phyloP scores from a whole-genome alignment of 169 alveolate species.

The Besnoitia besnoiti region DNA sequence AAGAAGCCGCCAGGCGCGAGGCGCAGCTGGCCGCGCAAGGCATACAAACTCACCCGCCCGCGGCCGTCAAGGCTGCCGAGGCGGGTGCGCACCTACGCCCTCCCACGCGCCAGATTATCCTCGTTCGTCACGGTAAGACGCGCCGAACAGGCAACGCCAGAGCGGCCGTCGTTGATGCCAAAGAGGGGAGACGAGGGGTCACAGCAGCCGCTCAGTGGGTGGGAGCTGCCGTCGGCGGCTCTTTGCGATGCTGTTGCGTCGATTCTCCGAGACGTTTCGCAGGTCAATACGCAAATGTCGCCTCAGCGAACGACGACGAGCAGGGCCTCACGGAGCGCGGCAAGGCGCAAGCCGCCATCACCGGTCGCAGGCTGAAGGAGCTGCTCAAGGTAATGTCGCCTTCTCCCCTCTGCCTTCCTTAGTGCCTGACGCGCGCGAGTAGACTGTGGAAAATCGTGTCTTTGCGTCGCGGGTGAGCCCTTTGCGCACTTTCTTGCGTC shows the following conservation, averaged over 20 bases:
- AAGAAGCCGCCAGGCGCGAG: neutral
- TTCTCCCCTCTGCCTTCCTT: too few relatives aligned
- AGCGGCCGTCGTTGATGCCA: neutral
- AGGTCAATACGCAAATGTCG: neutral
- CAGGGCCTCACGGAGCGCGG: conserved; percentile 3
- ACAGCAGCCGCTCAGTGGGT: neutral
- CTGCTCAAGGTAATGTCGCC: conserved; percentile 7
- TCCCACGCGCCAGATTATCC: conserved; percentile 7
- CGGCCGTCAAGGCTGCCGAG: neutral
- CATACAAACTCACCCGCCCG: neutral
- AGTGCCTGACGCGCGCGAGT: too few relatives aligned
- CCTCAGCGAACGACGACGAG: neutral
- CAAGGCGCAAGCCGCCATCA: neutral
- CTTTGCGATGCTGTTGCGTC: neutral
- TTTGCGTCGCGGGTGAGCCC: too few relatives aligned
- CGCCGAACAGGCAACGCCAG: neutral
- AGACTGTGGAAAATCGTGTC: too few relatives aligned
- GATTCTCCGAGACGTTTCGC: neutral
- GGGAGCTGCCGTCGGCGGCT: neutral
- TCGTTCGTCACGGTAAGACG: conserved; percentile 20
- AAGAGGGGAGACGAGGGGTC: neutral
- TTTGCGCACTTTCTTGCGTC: too few relatives aligned
- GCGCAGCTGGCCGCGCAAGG: conserved; percentile 19
- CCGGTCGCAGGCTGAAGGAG: conserved; percentile 11
- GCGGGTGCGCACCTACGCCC: conserved; percentile 1